Base-by-base conservation (phyloP, 2,329 filamentous ascomycete species). In the Zymoseptoria passerinii region DNA sequence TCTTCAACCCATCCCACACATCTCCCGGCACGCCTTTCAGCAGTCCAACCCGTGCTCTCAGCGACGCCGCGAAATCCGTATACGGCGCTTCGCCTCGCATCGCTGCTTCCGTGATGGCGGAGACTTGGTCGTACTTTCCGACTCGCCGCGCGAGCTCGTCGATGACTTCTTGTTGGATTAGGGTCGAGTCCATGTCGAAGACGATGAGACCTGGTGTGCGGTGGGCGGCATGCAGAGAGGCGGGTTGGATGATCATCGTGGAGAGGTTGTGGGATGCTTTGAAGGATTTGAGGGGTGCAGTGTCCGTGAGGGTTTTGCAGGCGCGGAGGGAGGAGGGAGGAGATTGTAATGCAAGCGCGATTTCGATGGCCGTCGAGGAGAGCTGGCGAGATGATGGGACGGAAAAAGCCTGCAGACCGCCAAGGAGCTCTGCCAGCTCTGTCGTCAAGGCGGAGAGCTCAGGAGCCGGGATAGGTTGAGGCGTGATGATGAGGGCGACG, bases 161-260 rank as follows among this genome's bases (percentile, higher is more conserved):
- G 71, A 99, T 97, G 61, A 96, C 92, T 77, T 99, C 94, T 73
- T 99, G 92, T 56, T 92, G 88, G 72, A 99, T 97, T 60, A 99
- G 82, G 0, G 94, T 99, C 73, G 88, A 94, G 77, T 99, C 94
- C 94, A 99, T 99, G 74, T 99, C 94, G 70, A 99, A 99, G 29
- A 96, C 90, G 3, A 92, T 91, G 9, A 97, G 80, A 8, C 92
- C 84, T 5, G 70, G 66, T 1, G 55, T 54, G 48, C 56, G 56
- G 55, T 71, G 71, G 6, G 54, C 50, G 10, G 54, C 49, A 54
- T 66, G 66, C 3, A 68, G 60, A 6, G 35, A 48, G 18, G 40
- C 53, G 6, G 67, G 65, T 49, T 68, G 67, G 3, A 68, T 23
- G 51, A 68, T 51, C 9, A 65, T 35, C 35, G 68, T 63, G 13